phyloP scores from a whole-genome alignment of 2,329 filamentous ascomycete species.

The Ilyonectria robusta region DNA sequence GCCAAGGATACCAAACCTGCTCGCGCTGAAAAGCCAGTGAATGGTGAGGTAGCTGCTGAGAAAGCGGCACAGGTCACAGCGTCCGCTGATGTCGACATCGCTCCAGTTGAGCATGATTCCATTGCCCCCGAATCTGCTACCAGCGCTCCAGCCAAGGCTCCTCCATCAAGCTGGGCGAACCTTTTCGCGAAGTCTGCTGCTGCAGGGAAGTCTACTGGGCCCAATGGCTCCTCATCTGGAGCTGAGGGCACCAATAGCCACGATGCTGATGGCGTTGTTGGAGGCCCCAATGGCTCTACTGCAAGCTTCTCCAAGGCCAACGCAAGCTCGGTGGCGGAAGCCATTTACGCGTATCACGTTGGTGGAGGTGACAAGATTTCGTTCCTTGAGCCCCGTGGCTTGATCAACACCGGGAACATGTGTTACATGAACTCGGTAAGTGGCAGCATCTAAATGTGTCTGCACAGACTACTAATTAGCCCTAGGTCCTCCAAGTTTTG shows the following conservation, averaged over 20 bases:
- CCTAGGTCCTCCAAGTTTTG: constrained; percentile 91
- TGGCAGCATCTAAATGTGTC: constrained; percentile 25
- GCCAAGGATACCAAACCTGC: constrained; percentile 50
- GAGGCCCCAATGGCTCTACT: constrained; percentile 41
- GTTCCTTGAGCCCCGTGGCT: constrained; percentile 91
- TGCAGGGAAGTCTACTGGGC: constrained; percentile 31
- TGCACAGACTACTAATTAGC: constrained; percentile 51
- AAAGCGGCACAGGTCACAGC: constrained; percentile 27
- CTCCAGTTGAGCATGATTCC: constrained; percentile 43
- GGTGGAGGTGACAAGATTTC: constrained; percentile 76
- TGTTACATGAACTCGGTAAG: constrained; percentile 99
- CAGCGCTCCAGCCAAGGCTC: constrained; percentile 45
- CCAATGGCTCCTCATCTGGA: constrained; percentile 48
- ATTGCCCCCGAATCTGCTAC: constrained; percentile 33
- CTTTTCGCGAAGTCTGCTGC: constrained; percentile 53
- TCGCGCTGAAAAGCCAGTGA: constrained; percentile 44
- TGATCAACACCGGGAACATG: constrained; percentile 98
- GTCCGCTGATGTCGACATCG: constrained; percentile 38
- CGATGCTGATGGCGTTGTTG: constrained; percentile 30
- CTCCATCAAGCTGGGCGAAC: constrained; percentile 58
- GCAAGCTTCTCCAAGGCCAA: constrained; percentile 61
- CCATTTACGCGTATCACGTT: constrained; percentile 80
- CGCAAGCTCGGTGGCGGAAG: constrained; percentile 78
- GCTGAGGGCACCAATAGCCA: constrained; percentile 44
- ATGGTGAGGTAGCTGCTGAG: constrained; percentile 38